Evolutionary conservation across 495 filamentous ascomycete genomes (phyloP).

Genomic region (Friedmanniomyces simplex): DNA sequence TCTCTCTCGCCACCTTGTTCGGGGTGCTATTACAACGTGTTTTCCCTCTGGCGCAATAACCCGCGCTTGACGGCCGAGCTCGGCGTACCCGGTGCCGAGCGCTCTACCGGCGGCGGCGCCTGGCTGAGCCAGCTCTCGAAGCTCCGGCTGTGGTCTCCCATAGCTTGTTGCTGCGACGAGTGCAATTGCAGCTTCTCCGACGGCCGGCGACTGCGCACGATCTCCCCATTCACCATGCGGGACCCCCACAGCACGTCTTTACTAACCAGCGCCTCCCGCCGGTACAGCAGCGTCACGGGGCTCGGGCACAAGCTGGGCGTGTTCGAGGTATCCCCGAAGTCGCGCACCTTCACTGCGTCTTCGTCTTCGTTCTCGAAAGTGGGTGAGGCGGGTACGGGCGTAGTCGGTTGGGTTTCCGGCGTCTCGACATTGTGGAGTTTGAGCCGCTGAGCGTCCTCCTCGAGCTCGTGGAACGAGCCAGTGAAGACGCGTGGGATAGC

Average conservation of each 20-base stretch:
- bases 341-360: not conserved
- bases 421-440: slow-evolving; percentile 9
- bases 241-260: slow-evolving; percentile 3
- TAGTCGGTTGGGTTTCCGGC: not conserved
- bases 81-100: not conserved
- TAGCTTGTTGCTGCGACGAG: not conserved
- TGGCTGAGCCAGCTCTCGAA: slow-evolving; percentile 11
- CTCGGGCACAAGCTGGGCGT: not conserved
- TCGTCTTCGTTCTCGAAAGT: not conserved
- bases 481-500: slow-evolving; percentile 19
- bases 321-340: slow-evolving; percentile 5
- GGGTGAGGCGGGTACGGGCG: not conserved
- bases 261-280: slow-evolving; percentile 8
- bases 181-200: not conserved
- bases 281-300: slow-evolving; percentile 2
- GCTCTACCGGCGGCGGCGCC: not conserved
- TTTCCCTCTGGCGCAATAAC: slow-evolving; percentile 5
- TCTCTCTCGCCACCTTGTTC: not conserved
- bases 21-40: slow-evolving; percentile 6
- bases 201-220: slow-evolving; percentile 4
- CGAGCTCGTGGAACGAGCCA: slow-evolving; percentile 8
- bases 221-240: slow-evolving; percentile 7
- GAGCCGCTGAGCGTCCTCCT: not conserved
- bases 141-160: not conserved
- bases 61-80: not conserved